Conservation (phyloP, 306 rosid genomes). For the Trifolium pratense region DNA sequence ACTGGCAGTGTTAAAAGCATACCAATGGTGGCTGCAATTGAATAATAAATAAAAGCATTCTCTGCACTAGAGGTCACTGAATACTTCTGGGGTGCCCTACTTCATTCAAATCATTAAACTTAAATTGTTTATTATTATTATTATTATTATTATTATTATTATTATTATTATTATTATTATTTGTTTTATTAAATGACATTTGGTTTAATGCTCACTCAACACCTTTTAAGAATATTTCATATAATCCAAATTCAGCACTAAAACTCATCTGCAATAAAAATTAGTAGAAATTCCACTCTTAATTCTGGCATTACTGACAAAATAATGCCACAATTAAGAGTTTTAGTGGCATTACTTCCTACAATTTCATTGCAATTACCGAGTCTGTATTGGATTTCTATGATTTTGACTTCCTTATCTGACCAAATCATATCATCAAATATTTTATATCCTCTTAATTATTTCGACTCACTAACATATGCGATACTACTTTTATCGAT, state of each 20-base stretch:
- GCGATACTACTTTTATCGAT: conserved; percentile 40
- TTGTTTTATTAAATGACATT: background rate
- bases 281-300: no score
- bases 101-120: conserved; percentile 1
- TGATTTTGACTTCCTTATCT: background rate
- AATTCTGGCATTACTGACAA: no score
- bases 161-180: background rate
- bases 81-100: background rate
- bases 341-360: background rate
- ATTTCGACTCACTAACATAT: conserved; percentile 26
- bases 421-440: conserved; percentile 17
- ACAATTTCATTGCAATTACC: conserved; percentile 2
- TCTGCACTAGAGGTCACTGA: background rate
- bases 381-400: background rate
- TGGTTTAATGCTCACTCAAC: conserved; percentile 14
- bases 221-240: conserved; percentile 7
- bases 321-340: no score
- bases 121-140: background rate
- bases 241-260: conserved; percentile 1
- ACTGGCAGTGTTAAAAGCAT: conserved; percentile 2
- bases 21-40: background rate
- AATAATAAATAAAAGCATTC: background rate
- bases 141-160: background rate
- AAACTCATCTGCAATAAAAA: background rate
- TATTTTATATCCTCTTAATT: conserved; percentile 27